Percentiles rank a stretch among this genome's conserved stretches.
phyloP scores from a whole-genome alignment of 768 basidiomycete genomes.

The Lactifluus rugatus region DNA sequence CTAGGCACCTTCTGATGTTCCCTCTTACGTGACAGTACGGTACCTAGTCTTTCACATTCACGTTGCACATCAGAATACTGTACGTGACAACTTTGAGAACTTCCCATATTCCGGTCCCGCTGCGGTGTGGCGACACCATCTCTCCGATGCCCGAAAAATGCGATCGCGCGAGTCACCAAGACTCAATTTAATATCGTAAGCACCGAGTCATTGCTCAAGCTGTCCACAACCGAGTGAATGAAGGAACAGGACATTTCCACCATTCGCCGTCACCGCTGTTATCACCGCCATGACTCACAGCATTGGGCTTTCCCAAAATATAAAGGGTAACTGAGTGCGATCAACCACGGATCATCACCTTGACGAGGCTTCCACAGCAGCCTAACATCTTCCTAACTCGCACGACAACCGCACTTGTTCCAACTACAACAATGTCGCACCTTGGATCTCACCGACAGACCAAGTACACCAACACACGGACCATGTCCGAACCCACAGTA shows the following conservation, averaged over 20 bases:
- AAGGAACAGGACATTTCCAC: too few relatives aligned
- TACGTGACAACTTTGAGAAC: too few relatives aligned
- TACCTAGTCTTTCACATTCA: too few relatives aligned
- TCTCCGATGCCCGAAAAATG: background rate
- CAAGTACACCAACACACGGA: background rate
- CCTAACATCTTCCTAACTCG: background rate
- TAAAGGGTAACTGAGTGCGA: background rate
- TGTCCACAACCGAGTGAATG: background rate
- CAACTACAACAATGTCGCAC: conserved; percentile 6
- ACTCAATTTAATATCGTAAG: background rate
- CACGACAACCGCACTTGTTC: background rate
- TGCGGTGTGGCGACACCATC: too few relatives aligned
- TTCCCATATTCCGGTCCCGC: too few relatives aligned
- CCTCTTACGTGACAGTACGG: too few relatives aligned
- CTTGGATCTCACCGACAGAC: background rate
- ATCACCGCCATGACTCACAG: conserved; percentile 8
- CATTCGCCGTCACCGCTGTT: too few relatives aligned
- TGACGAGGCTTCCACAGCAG: background rate
- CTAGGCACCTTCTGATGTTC: too few relatives aligned
- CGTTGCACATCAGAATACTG: too few relatives aligned
- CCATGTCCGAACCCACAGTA: background rate
- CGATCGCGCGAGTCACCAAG: background rate
- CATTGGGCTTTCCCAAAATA: background rate
- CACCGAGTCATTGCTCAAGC: background rate
- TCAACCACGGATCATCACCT: background rate